phyloP scores from a whole-genome alignment of 345 rosid genomes.

The Melaleuca quinquenervia region DNA sequence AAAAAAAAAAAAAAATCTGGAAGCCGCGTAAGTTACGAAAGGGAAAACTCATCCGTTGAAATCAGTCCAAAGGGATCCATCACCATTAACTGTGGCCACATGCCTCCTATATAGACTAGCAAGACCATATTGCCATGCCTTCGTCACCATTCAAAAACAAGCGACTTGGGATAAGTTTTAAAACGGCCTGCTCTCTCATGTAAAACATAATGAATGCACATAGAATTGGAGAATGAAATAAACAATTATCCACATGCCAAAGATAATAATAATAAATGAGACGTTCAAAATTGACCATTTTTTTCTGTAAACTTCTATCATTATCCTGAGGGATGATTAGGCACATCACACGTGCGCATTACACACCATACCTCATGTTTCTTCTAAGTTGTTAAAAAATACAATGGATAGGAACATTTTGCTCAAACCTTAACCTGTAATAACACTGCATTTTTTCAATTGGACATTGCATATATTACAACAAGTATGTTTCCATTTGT shows the following conservation, averaged over 20 bases:
- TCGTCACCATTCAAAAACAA: neutral
- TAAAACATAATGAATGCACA: neutral
- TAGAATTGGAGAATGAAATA: neutral
- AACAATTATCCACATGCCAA: neutral
- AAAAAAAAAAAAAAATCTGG: no score
- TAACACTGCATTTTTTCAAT: no score
- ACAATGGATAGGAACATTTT: no score
- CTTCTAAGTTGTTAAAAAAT: neutral
- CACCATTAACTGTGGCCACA: neutral
- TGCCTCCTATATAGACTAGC: neutral
- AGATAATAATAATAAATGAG: neutral
- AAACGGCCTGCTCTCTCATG: neutral
- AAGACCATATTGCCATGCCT: neutral
- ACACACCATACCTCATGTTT: neutral
- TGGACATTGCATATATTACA: no score
- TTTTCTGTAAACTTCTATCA: neutral
- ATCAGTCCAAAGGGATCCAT: neutral
- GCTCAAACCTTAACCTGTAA: no score
- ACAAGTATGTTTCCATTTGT: no score
- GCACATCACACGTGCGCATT: neutral
- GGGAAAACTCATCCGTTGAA: neutral
- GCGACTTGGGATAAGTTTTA: neutral
- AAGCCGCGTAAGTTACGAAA: no score
- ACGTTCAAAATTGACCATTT: neutral
- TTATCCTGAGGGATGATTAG: neutral